Evolutionary conservation across 129 eudicot genomes (phyloP).

Genomic region (Flaveria robusta): DNA sequence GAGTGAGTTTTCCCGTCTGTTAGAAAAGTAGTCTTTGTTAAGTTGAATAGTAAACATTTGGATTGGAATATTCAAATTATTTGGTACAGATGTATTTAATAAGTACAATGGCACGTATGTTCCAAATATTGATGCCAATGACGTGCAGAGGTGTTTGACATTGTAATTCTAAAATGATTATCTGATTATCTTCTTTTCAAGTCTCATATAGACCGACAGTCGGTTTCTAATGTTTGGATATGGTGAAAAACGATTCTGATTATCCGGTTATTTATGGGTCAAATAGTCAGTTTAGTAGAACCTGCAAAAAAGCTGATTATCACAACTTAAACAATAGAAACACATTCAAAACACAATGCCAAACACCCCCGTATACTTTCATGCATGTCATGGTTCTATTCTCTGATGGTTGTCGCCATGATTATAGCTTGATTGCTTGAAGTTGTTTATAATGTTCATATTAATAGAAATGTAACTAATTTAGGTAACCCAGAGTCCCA

Average conservation of each 20-base stretch:
- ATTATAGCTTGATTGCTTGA: too few species aligned
- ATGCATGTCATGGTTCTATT: too few species aligned
- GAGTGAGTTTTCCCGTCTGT: conserved; percentile 95
- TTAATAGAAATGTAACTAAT: too few species aligned
- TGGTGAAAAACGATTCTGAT: background rate
- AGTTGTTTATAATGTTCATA: too few species aligned
- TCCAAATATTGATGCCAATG: background rate
- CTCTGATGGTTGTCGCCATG: too few species aligned
- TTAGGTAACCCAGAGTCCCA: too few species aligned
- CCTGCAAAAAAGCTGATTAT: background rate
- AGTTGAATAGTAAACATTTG: background rate
- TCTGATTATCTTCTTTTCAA: background rate
- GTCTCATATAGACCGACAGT: background rate
- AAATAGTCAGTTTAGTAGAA: background rate
- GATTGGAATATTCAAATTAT: conserved; percentile 2
- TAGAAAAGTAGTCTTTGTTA: conserved; percentile 26
- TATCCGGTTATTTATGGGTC: background rate
- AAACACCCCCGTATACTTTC: too few species aligned
- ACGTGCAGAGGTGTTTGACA: background rate
- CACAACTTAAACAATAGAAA: too few species aligned
- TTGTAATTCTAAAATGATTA: background rate
- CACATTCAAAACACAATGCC: too few species aligned
- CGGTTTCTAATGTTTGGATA: background rate
- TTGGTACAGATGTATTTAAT: background rate
- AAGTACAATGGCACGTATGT: conserved; percentile 1